Base-by-base conservation (phyloP, 176 grass and related monocot species). In the Areca catechu region DNA sequence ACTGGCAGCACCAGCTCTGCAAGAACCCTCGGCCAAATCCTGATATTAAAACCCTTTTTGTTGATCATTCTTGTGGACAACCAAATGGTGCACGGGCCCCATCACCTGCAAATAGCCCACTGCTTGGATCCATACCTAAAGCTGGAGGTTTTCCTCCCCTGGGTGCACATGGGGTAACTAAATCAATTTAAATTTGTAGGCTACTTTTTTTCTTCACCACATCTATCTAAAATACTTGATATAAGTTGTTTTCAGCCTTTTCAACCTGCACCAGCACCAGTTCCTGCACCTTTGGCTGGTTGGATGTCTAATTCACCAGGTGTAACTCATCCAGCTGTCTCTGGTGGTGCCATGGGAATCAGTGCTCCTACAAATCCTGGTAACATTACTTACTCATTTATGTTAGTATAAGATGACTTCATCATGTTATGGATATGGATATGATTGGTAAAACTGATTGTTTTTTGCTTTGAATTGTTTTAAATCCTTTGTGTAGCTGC, bases 1-100 rank as follows among this genome's bases (percentile, higher is more conserved):
- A 98, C 73, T 98, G 94, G 94, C 94, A 98, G 76, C 94, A 98
- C 56, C 94, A 98, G 53, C 88, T 98, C 61, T 98, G 94, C 88
- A 98, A 98, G 82, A 98, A 98, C 37, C 94, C 94, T 48, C 84
- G 88, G 70, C 76, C 94, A 63, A 98, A 98, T 88, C 94, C 94
- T 73, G 94, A 98, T 76, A 98, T 98, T 73, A 98, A 98, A 65
- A 98, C 94, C 49, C 94, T 98, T 68, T 98, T 98, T 76, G 84
- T 93, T 71, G 94, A 98, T 70, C 94, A 98, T 75, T 85, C 87
- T 27, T 98, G 94, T 65, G 88, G 88, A 51, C 88, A 93, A 83
- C 81, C 84, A 68, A 98, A 98, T 73, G 94, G 94, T 78, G 94
- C 94, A 16, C 88, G 80, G 69, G 87, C 88, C 77, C 94, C 94